These are phyloP conservation scores for Fusarium sp. DNA, from an alignment of 2,329 filamentous ascomycete species.

Conservation along the genomic window DNA sequence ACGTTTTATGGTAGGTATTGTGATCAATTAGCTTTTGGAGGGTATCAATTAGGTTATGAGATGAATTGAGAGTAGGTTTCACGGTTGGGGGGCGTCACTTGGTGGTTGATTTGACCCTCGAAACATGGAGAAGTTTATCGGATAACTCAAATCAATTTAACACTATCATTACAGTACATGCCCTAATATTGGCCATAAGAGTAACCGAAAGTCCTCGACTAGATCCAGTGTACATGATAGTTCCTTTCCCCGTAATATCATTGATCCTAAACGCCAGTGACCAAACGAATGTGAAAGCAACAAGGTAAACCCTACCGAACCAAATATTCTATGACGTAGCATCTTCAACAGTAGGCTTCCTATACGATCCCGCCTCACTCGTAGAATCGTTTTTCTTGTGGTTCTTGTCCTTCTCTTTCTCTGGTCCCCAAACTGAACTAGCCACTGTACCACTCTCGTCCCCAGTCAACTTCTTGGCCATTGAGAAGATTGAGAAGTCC, in stretches of 20 bases:
- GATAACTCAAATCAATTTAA: slow-evolving; percentile 12
- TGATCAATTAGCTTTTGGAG: background rate
- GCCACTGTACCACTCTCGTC: slow-evolving; percentile 37
- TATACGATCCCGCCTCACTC: slow-evolving; percentile 37
- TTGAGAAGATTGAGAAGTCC: slow-evolving; percentile 42
- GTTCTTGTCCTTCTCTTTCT: background rate
- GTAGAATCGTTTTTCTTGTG: slow-evolving; percentile 15
- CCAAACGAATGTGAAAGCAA: slow-evolving; percentile 3
- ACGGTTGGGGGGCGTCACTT: background rate
- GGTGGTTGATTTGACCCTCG: background rate
- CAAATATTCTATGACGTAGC: background rate
- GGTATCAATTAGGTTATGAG: background rate
- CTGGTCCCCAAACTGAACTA: slow-evolving; percentile 36
- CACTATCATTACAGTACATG: slow-evolving; percentile 16
- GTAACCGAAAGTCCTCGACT: background rate
- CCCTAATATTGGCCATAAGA: background rate
- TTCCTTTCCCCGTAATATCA: slow-evolving; percentile 1
- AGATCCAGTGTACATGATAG: slow-evolving; percentile 8
- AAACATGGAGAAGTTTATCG: background rate
- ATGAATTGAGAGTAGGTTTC: background rate
- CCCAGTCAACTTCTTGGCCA: slow-evolving; percentile 33
- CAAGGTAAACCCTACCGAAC: background rate
- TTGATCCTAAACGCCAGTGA: slow-evolving; percentile 24
- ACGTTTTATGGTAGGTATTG: background rate
- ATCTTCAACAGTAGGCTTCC: slow-evolving; percentile 42